Evolutionary conservation across 228 moss, liverwort and hornwort genomes (phyloP), one percentile per base, ranked within the genome.

Genomic region (Sphagnum fallax): DNA sequence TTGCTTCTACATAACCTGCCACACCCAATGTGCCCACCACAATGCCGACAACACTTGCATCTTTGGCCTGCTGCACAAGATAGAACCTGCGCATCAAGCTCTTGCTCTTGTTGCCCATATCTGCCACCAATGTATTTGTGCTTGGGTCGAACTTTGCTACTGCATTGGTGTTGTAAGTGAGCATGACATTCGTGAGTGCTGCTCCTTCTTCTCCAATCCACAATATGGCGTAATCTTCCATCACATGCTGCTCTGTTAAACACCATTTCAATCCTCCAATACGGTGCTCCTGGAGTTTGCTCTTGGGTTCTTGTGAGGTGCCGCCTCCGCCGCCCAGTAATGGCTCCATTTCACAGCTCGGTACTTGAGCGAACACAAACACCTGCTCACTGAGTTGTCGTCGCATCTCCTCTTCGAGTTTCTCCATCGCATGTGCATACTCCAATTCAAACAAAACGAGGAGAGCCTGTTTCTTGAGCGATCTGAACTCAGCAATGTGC

Each of bases 11-110:
- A 74, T 98, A 98, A 51, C 94, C 98, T 66, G 93, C 92, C 65
- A 94, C 94, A 65, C 94, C 98, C 61, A 98, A 78, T 52, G 94
- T 98, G 69, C 98, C 98, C 52, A 94, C 94, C 16, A 98, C 89
- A 81, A 98, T 94, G 48, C 98, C 98, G 61, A 98, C 90, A 72
- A 98, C 82, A 72, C 81, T 92, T 49, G 98, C 93, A 64, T 90
- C 98, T 79, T 98, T 98, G 13, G 98, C 98, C 50, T 90, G 92
- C 76, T 98, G 92, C 13, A 98, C 94, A 58, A 87, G 87, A 60
- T 87, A 90, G 63, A 88, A 98, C 61, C 95, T 90, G 16, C 98
- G 87, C 78, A 83, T 90, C 65, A 98, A 72, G 76, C 87, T 81
- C 66, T 67, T 87, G 64, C 88, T 89, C 72, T 89, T 90, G 76